These are phyloP conservation scores for Theileria parva DNA, from an alignment of 169 alveolate genomes.

Conservation along the genomic window DNA sequence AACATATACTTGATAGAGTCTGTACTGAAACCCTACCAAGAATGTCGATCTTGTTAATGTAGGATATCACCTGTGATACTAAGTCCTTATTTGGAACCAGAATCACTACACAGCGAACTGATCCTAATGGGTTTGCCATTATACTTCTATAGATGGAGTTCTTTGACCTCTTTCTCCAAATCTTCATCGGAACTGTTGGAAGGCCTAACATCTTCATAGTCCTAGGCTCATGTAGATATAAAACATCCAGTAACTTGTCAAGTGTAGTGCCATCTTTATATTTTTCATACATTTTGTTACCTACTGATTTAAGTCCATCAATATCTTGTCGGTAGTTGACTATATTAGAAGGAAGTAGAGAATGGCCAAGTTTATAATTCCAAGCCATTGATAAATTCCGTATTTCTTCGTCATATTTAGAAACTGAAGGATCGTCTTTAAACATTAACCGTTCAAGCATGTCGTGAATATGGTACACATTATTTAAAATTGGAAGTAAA, in stretches of 20 bases:
- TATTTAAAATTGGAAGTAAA: slow-evolving; percentile 71
- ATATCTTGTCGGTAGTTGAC: slow-evolving; percentile 32
- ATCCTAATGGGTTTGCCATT: slow-evolving; percentile 56
- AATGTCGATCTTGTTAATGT: slow-evolving; percentile 60
- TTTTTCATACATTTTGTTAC: slow-evolving; percentile 9
- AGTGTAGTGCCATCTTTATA: slow-evolving; percentile 18
- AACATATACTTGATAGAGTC: slow-evolving; percentile 61
- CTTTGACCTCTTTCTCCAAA: slow-evolving; percentile 37
- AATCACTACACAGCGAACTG: slow-evolving; percentile 57
- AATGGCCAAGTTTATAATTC: slow-evolving; percentile 50
- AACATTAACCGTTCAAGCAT: slow-evolving; percentile 66
- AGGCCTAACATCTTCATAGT: not conserved
- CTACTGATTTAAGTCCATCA: slow-evolving; percentile 9
- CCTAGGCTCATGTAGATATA: slow-evolving; percentile 27
- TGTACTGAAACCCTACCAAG: slow-evolving; percentile 72
- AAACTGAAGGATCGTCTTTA: not conserved
- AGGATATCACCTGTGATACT: slow-evolving; percentile 65
- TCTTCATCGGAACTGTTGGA: slow-evolving; percentile 30
- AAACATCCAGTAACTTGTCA: slow-evolving; percentile 39
- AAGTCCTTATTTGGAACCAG: slow-evolving; percentile 72
- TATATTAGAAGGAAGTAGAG: slow-evolving; percentile 51
- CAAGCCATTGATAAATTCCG: slow-evolving; percentile 47
- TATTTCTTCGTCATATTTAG: slow-evolving; percentile 12
- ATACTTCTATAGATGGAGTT: slow-evolving; percentile 42
- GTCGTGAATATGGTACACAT: slow-evolving; percentile 74